Base-by-base conservation (phyloP, 768 basidiomycete genomes). In the Lactarius indigo region DNA sequence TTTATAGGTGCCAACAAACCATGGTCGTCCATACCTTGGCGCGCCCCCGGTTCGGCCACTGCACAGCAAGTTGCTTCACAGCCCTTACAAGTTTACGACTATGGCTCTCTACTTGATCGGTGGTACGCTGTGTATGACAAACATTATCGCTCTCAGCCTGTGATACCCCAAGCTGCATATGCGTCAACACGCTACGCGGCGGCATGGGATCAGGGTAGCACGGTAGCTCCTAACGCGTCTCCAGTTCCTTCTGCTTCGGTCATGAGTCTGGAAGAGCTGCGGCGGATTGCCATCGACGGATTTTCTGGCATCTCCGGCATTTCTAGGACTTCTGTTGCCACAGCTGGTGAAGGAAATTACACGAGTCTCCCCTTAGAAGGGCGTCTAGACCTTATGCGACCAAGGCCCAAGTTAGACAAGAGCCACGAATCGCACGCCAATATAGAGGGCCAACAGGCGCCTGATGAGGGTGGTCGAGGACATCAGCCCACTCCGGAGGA, bases 1-100 rank as follows among this genome's bases (percentile, higher is more conserved):
- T 98, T 97, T 73, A 98, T 98, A 71, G 96, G 96, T 18, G 84
- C 87, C n/a, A 86, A 92, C 76, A 99, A 99, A 78, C 96, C 97
- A 17, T 99, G 97, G 96, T 82, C 87, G 59, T 84, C 87, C 20
- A 81, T 94, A 59, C 76, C 85, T 57, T 87, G 82, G 75, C 88
- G 93, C 37, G 80, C 87, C 12, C 87, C 92, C 1, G 85, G 81
- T 41, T 78, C 81, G 58, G 70, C 71, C 58, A 68, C 70, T 70
- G 75, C 73, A 30, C 75, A 74, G 58, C 63, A 67, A 76, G 73
- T 69, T 74, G 77, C 68, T 57, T 70, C 68, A 74, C 52, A 75
- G 75, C 62, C 72, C 76, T 78, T 82, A 59, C 83, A 80, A 70
- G 84, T 85, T 37, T 92, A 93, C 72, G 85, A 90, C 76, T 96